Conservation (phyloP, 2,329 filamentous ascomycete species). For the Passalora sequoiae region DNA sequence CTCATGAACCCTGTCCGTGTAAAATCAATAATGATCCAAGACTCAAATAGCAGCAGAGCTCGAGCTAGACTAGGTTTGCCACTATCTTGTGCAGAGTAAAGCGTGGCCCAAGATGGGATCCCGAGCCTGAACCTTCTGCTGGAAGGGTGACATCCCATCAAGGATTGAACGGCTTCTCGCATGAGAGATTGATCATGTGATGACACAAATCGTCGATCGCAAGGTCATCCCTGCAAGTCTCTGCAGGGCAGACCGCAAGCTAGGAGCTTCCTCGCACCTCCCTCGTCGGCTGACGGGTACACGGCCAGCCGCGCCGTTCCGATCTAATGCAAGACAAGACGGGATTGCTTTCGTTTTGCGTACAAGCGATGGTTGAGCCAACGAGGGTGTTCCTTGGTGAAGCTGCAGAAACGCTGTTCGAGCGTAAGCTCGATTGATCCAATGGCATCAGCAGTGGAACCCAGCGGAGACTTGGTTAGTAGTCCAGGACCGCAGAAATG, state of each 20-base stretch:
- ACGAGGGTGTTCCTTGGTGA: neutral
- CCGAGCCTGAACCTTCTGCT: neutral
- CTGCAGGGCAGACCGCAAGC: constrained; percentile 1
- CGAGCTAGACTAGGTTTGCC: neutral
- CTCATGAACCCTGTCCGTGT: too few species aligned
- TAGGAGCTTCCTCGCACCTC: neutral
- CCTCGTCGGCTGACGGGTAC: too few species aligned
- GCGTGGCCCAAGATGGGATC: neutral
- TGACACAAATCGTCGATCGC: neutral
- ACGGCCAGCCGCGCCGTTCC: neutral
- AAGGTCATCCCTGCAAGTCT: neutral
- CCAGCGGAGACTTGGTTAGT: too few species aligned
- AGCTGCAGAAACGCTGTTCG: neutral
- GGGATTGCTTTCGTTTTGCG: neutral
- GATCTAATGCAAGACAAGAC: neutral
- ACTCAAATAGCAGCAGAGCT: neutral
- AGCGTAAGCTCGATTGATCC: neutral
- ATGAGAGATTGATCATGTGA: neutral
- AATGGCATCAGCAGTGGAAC: too few species aligned
- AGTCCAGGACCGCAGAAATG: too few species aligned
- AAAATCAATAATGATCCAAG: neutral
- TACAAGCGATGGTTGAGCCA: too few species aligned
- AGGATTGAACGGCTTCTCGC: neutral
- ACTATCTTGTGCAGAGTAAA: neutral
- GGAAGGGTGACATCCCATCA: neutral